Evolutionary conservation across 192 early-diverging fungal species (phyloP).

Genomic region (Podila clonocystis): DNA sequence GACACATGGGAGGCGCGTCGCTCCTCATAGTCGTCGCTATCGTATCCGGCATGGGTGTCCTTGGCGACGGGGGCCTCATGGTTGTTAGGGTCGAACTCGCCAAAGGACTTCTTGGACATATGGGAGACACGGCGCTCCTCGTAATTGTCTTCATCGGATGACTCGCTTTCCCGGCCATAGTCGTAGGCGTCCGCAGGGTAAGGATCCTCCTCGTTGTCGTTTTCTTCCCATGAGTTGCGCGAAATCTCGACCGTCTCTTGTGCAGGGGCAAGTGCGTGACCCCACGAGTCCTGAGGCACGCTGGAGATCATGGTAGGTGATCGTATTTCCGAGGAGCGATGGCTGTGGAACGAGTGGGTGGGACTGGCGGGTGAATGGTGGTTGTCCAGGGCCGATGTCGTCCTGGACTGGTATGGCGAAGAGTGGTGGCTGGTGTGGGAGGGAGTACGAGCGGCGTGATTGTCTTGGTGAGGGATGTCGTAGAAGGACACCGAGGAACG

Average conservation of each 20-base stretch:
- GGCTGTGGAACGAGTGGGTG: not conserved
- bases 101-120: not conserved
- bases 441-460: not conserved
- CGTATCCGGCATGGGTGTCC: not conserved
- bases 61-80: not conserved
- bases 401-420: not conserved
- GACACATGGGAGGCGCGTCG: not conserved
- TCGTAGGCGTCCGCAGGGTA: constrained; percentile 34
- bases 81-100: not conserved
- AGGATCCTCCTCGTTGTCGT: constrained; percentile 31
- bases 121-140: constrained; percentile 1
- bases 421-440: not conserved
- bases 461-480: constrained; percentile 2
- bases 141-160: constrained; percentile 23
- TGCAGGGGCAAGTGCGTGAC: not conserved
- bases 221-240: constrained; percentile 43
- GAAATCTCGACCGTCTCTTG: not conserved
- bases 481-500: not conserved
- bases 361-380: not conserved
- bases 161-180: constrained; percentile 25
- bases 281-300: not conserved
- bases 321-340: not conserved
- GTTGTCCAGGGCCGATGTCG: not conserved
- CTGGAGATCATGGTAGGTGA: not conserved
- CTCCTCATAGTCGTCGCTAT: not conserved